Evolutionary conservation across 495 filamentous ascomycete genomes (phyloP).

Genomic region (Cercophora samala): DNA sequence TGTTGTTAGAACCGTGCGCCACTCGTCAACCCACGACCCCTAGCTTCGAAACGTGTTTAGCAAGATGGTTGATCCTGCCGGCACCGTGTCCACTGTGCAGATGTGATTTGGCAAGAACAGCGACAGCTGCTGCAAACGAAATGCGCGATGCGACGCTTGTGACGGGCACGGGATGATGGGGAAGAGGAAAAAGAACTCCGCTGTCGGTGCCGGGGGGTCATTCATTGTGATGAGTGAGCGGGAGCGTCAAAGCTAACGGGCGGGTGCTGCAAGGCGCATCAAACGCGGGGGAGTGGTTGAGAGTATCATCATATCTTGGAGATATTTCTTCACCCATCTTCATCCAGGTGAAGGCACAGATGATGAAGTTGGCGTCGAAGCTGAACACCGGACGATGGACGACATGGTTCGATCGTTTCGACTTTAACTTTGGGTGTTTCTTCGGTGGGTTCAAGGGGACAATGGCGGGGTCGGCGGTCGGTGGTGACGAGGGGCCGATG

Average conservation of each 20-base stretch:
- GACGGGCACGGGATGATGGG: background rate
- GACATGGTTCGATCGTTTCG: background rate
- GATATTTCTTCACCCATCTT: background rate
- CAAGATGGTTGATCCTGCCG: background rate
- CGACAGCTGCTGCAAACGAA: background rate
- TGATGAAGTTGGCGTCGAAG: background rate
- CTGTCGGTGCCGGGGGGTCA: background rate
- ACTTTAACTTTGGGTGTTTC: background rate
- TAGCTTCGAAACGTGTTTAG: background rate
- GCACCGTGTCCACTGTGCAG: background rate
- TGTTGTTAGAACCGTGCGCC: background rate
- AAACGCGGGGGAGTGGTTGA: background rate
- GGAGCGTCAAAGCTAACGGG: background rate
- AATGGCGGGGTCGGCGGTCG: background rate
- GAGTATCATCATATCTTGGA: background rate
- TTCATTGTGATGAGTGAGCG: background rate
- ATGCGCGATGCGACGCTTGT: conserved; percentile 1
- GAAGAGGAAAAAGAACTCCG: background rate
- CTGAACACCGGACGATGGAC: background rate
- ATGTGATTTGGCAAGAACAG: background rate
- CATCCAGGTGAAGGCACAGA: background rate
- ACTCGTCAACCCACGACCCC: background rate
- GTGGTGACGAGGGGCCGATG: background rate
- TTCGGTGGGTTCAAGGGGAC: background rate
- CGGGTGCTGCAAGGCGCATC: background rate